Percentiles rank a stretch among this genome's conserved stretches.
These are phyloP conservation scores for Eutrema salsugineum DNA, from an alignment of 441 rosid species.

Conservation along the genomic window DNA sequence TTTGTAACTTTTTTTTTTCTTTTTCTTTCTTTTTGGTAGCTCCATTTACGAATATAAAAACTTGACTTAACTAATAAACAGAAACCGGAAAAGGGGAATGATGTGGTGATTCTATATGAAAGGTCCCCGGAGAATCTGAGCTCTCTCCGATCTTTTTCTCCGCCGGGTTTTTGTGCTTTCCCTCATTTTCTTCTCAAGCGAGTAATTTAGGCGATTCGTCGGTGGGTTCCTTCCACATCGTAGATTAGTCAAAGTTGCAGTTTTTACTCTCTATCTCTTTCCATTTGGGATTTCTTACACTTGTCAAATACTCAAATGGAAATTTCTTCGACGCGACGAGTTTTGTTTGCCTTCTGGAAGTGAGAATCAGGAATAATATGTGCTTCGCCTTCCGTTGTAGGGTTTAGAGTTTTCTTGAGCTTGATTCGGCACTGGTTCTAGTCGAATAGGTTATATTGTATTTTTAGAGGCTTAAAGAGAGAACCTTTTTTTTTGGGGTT, in stretches of 20 bases:
- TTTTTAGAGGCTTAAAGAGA: neutral
- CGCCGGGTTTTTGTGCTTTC: neutral
- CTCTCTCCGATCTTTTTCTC: neutral
- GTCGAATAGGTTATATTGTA: neutral
- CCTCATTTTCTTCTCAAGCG: neutral
- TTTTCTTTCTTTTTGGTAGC: neutral
- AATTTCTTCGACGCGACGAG: neutral
- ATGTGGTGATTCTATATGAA: neutral
- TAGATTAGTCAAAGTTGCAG: neutral
- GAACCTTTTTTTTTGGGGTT: too few species aligned
- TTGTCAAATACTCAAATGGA: neutral
- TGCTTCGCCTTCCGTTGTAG: neutral
- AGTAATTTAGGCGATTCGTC: neutral
- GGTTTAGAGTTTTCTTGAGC: slow-evolving; percentile 2
- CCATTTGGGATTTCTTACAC: neutral
- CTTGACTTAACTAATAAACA: neutral
- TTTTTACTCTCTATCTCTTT: neutral
- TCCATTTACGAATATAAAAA: neutral
- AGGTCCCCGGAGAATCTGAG: slow-evolving; percentile 8
- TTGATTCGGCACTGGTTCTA: neutral
- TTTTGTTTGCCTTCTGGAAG: neutral
- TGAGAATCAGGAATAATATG: neutral
- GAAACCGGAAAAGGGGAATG: neutral
- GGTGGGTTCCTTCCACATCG: neutral
- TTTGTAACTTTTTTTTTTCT: neutral